These are phyloP conservation scores for Thalassiosira gravida DNA, from an alignment of 352 stramenopile species.

Conservation along the genomic window DNA sequence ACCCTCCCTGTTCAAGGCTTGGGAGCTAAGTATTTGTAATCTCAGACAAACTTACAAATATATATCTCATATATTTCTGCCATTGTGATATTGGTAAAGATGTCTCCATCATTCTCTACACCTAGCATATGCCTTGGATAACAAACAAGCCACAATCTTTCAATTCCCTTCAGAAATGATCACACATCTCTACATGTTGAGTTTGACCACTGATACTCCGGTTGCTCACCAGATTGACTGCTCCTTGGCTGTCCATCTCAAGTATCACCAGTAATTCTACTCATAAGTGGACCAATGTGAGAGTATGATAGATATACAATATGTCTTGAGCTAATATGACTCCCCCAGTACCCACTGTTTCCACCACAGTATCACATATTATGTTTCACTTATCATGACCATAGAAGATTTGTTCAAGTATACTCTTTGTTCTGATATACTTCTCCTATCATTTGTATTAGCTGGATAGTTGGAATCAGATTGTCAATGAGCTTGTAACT, in stretches of 20 bases:
- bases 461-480: constrained; percentile 28
- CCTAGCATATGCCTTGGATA: constrained; percentile 8
- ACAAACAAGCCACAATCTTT: not conserved
- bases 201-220: constrained; percentile 20
- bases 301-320: constrained; percentile 6
- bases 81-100: not conserved
- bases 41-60: not conserved
- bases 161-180: not conserved
- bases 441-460: constrained; percentile 22
- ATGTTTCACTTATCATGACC: constrained; percentile 7
- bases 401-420: constrained; percentile 23
- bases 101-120: constrained; percentile 4
- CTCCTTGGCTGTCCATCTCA: not conserved
- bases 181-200: constrained; percentile 39
- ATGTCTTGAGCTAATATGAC: constrained; percentile 21
- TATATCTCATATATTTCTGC: not conserved
- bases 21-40: not conserved
- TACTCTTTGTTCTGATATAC: constrained; percentile 3
- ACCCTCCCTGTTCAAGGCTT: not conserved
- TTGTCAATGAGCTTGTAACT: constrained; percentile 6
- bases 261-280: constrained; percentile 21
- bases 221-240: constrained; percentile 22
- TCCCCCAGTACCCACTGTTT: constrained; percentile 14
- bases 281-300: constrained; percentile 16
- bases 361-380: constrained; percentile 3